Evolutionary conservation across 164 flowering plant genomes (phyloP).

Genomic region (Magnolia sinica): DNA sequence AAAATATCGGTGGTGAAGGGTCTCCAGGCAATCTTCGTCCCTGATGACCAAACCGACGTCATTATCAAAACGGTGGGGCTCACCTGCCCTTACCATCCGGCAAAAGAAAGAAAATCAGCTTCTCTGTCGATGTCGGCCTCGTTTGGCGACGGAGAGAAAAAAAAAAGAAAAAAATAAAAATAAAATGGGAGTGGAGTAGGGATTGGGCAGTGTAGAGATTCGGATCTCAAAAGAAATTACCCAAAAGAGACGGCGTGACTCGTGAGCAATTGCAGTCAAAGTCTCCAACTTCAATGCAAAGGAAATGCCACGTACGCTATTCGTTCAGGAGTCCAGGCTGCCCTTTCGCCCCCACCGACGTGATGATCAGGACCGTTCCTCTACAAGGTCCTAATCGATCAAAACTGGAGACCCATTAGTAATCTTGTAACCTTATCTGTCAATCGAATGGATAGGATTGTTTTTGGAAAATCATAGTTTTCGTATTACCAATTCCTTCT

Average conservation of each 20-base stretch:
- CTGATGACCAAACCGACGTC: no score
- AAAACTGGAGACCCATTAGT: no score
- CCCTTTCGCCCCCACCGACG: background rate
- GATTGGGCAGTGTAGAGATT: background rate
- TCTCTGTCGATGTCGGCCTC: background rate
- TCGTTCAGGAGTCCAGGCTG: background rate
- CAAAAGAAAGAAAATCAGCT: background rate
- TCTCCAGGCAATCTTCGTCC: no score
- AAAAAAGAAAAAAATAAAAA: background rate
- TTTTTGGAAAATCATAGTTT: no score
- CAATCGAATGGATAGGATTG: no score
- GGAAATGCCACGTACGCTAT: no score
- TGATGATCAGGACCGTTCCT: no score
- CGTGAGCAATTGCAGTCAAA: background rate
- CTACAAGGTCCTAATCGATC: no score
- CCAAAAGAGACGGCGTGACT: constrained; percentile 1
- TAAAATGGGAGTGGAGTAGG: background rate
- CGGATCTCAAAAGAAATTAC: background rate
- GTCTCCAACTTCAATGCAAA: background rate
- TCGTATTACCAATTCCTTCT: no score
- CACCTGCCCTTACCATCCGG: background rate
- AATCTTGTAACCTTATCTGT: no score
- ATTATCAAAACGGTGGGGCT: no score
- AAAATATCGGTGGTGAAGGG: no score
- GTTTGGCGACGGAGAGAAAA: background rate